A percentile compares a stretch with the other conserved stretches of the same genome.
These are phyloP conservation scores for Ceratocystis eucalypticola DNA, from an alignment of 2,329 filamentous ascomycete species.

Conservation along the genomic window DNA sequence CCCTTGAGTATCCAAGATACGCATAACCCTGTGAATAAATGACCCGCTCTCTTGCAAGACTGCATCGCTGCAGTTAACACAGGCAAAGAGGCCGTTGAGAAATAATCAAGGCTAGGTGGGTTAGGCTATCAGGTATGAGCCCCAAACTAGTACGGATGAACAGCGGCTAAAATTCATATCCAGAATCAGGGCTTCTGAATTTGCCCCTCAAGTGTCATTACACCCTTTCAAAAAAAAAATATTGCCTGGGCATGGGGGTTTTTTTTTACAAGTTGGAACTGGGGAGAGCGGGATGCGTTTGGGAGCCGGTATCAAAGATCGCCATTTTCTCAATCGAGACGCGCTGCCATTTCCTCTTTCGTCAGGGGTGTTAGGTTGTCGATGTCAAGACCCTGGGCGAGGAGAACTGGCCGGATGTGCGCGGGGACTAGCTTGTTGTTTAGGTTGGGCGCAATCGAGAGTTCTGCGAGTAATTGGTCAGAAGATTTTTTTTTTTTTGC, in stretches of 20 bases:
- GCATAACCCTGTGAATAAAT: not conserved
- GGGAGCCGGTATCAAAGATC: not conserved
- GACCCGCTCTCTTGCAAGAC: not conserved
- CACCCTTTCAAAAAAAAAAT: not conserved
- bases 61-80: not conserved
- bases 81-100: not conserved
- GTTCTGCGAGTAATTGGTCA: conserved; percentile 44
- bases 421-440: conserved; percentile 79
- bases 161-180: not conserved
- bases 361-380: conserved; percentile 84
- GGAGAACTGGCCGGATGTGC: conserved; percentile 63
- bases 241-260: not conserved
- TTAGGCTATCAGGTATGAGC: not conserved
- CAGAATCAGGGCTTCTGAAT: not conserved
- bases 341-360: conserved; percentile 95
- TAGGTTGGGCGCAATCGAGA: conserved; percentile 83
- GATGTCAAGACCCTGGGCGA: conserved; percentile 71
- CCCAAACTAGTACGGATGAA: not conserved
- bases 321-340: conserved; percentile 60
- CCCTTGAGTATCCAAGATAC: not conserved
- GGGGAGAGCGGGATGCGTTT: not conserved
- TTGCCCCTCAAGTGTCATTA: not conserved
- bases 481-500: conserved; percentile 16
- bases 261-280: not conserved
- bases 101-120: not conserved